Base-by-base conservation (phyloP, 257 asterid genomes). In the Schizonepeta tenuifolia region DNA sequence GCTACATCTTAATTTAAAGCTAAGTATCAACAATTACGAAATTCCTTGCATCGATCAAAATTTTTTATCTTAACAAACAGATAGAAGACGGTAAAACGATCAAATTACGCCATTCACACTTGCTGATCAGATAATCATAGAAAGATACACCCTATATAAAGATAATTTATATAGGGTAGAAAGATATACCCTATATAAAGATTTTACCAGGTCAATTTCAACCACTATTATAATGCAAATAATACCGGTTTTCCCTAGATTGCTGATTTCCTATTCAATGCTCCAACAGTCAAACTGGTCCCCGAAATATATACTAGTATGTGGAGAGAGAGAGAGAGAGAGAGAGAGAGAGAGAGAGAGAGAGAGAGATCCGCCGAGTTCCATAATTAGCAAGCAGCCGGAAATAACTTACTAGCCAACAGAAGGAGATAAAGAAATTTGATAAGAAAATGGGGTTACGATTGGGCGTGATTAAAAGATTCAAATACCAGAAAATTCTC, bases 251-350 rank as follows among this genome's bases (percentile, higher is more conserved):
- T 21, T 65, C 71, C 46, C 36, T 26, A 65, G 51, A 65, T 41
- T 44, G 21, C 70, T 65, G 36, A 46, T 76, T 24, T 35, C 76
- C 41, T 35, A 69, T 14, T 47, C 20, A 77, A 70, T 70, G 41
- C 63, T 24, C 73, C 33, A 49, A 54, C 15, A 54, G 79, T 75
- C 75, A 82, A 75, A 75, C 76, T 67, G 81, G 86, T 65, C 83
- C 84, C 82, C 40, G 7, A 58, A 13, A 24, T 5, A 31, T 61
- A 67, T 35, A 63, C 5, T 18, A 10, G 35, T 35, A 44, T 6
- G 28, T 3, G 9, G 11, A 59, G 4, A 14, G 4, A 36, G 1
- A 46, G 1, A 47, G 38, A 11, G 10, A 54, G 46, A 53, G 44
- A 67, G 55, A 69, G 36, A 28, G 53, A 9, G 33, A 13, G n/a